These are phyloP conservation scores for Aphanoascus verrucosus DNA, from an alignment of 2,329 filamentous ascomycete species.

Conservation along the genomic window DNA sequence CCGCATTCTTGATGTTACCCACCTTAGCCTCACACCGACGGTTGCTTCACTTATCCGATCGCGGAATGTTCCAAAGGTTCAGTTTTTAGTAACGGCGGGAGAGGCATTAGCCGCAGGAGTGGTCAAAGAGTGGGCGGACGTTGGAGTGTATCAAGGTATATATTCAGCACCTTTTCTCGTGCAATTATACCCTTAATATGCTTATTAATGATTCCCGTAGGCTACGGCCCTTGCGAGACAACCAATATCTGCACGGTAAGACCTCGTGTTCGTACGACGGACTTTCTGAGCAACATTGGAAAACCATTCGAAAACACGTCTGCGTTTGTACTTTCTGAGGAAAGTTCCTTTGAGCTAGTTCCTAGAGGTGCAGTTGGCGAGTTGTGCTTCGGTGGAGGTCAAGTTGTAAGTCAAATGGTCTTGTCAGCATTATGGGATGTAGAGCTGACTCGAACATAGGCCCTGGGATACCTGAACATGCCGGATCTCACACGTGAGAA, in stretches of 20 bases:
- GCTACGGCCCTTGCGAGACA: slow-evolving; percentile 74
- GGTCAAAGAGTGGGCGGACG: slow-evolving; percentile 55
- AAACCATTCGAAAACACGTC: slow-evolving; percentile 65
- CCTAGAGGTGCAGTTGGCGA: slow-evolving; percentile 68
- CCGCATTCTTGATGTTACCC: slow-evolving; percentile 54
- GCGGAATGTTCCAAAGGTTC: slow-evolving; percentile 55
- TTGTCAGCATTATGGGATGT: background rate
- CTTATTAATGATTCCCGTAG: slow-evolving; percentile 19
- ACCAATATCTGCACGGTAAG: slow-evolving; percentile 79
- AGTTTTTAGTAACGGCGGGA: slow-evolving; percentile 70
- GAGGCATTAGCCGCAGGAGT: slow-evolving; percentile 68
- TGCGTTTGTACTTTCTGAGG: slow-evolving; percentile 48
- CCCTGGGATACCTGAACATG: slow-evolving; percentile 59
- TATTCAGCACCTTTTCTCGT: background rate
- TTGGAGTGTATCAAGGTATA: slow-evolving; percentile 58
- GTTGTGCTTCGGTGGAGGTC: slow-evolving; percentile 75
- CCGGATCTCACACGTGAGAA: slow-evolving; percentile 52
- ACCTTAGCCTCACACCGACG: slow-evolving; percentile 76
- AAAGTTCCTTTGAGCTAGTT: slow-evolving; percentile 42
- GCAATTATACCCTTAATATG: background rate
- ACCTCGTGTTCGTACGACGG: slow-evolving; percentile 44
- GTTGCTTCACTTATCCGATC: slow-evolving; percentile 67
- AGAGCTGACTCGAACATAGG: slow-evolving; percentile 23
- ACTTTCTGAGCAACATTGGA: slow-evolving; percentile 67
- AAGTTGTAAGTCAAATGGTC: slow-evolving; percentile 48